Percentiles rank a stretch among this genome's conserved stretches.
These are phyloP conservation scores for Cetradonia linearis DNA, from an alignment of 495 filamentous ascomycete genomes.

Conservation along the genomic window DNA sequence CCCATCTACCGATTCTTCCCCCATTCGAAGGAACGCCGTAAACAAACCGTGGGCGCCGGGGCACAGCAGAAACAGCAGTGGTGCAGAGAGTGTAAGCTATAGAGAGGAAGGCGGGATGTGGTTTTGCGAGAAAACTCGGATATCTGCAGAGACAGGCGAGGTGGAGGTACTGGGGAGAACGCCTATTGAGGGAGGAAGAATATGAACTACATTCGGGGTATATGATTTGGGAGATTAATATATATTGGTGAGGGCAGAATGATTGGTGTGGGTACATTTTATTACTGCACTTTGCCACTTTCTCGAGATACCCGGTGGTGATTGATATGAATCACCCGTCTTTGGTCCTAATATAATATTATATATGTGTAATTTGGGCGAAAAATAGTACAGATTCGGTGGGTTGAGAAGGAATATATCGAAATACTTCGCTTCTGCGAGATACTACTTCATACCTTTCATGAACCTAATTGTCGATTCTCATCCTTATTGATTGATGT, in stretches of 20 bases:
- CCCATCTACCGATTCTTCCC: constrained; percentile 8
- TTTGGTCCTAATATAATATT: no score
- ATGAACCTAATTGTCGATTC: no score
- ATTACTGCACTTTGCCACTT: background rate
- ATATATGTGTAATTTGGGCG: no score
- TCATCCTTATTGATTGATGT: no score
- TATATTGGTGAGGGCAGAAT: background rate
- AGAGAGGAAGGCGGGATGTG: constrained; percentile 41
- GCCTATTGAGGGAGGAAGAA: constrained; percentile 32
- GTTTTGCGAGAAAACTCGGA: constrained; percentile 47
- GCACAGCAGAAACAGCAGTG: constrained; percentile 32
- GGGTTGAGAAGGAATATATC: no score
- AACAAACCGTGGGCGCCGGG: constrained; percentile 12
- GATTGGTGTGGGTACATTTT: background rate
- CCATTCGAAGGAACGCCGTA: constrained; percentile 1
- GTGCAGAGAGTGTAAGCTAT: constrained; percentile 50
- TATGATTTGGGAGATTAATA: background rate
- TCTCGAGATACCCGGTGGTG: constrained; percentile 1
- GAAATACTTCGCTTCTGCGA: no score
- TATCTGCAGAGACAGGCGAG: constrained; percentile 38
- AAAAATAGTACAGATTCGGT: no score
- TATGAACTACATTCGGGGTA: constrained; percentile 26
- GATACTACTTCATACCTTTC: no score
- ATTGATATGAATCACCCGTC: background rate
- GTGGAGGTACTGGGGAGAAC: constrained; percentile 37